Evolutionary conservation across 495 filamentous ascomycete species (phyloP).

Genomic region (Penicillium daleae): DNA sequence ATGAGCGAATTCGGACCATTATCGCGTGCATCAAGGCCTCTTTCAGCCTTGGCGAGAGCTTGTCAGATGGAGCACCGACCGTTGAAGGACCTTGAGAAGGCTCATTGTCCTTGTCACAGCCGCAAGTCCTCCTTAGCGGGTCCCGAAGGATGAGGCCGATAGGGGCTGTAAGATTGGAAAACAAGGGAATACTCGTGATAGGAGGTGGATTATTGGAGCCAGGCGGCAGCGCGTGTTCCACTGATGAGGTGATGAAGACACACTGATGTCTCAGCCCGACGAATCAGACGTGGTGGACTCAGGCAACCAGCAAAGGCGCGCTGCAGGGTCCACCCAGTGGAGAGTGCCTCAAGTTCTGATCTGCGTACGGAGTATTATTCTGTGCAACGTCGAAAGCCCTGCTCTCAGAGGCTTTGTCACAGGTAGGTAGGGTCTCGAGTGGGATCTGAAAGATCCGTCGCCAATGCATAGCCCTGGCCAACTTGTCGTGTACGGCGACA

Average conservation of each 20-base stretch:
- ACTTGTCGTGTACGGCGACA: not conserved
- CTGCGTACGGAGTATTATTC: not conserved
- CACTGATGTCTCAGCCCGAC: conserved; percentile 2
- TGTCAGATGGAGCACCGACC: not conserved
- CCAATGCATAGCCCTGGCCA: not conserved
- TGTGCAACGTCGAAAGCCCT: not conserved
- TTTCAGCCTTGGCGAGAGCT: not conserved
- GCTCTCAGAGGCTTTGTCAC: not conserved
- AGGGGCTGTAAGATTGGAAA: conserved; percentile 3
- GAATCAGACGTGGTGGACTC: not conserved
- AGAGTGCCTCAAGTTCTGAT: not conserved
- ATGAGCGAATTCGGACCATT: not conserved
- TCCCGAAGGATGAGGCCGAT: not conserved
- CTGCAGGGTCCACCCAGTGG: conserved; percentile 4
- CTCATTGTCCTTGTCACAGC: not conserved
- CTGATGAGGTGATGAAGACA: not conserved
- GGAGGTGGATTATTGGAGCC: not conserved
- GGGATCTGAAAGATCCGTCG: not conserved
- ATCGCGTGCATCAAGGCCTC: not conserved
- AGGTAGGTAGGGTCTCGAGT: not conserved
- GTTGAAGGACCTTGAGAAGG: not conserved
- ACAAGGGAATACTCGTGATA: not conserved
- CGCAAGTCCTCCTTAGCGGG: not conserved
- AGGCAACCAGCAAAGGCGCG: not conserved
- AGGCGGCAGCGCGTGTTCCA: not conserved